Base-by-base conservation (phyloP, 495 filamentous ascomycete genomes). In the Penicillium desertorum region DNA sequence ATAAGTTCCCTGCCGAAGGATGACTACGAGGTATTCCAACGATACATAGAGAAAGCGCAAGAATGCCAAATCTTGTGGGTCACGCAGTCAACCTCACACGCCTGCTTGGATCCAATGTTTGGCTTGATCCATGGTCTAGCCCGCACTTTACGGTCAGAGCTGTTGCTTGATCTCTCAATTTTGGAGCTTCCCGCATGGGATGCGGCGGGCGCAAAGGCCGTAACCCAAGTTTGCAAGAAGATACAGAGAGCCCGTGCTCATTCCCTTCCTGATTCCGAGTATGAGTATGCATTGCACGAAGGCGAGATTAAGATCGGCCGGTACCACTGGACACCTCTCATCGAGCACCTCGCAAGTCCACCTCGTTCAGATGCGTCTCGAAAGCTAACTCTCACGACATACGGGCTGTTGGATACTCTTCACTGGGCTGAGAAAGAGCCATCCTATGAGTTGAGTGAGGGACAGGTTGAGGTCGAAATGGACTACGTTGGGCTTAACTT, bases 401-500 rank as follows among this genome's bases (percentile, higher is more conserved):
- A 57, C 27, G 71, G 70, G 1, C 45, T 62, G 2, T 25, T 76
- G 5, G 56, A 69, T 19, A 63, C 66, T 1, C 25, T 76, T 14
- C 17, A 37, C 4, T 76, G 72, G 72, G 44, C 57, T 5, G 51
- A 19, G 20, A 17, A n/a, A 27, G 45, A 34, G 4, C 16, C 46
- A 22, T 19, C 5, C 4, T 12, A 32, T 27, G 2, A 42, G 11
- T 30, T 72, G 19, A 19, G 36, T 12, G 39, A 55, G 5, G 55
- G 70, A 10, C 58, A 75, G 29, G 58, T 75, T 37, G 70, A 74
- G 51, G 43, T 76, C n/a, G 64, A 76, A 41, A 62, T 76, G 6
- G 54, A 73, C n/a, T 70, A 71, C 42, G 64, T 73, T 5, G 77
- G 75, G 0, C 34, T 80, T 0, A 79, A 79, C 36, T 77, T 78